Evolutionary conservation across 1,284 basidiomycete species (phyloP).

Genomic region (Rhodotorula mucilaginosa): DNA sequence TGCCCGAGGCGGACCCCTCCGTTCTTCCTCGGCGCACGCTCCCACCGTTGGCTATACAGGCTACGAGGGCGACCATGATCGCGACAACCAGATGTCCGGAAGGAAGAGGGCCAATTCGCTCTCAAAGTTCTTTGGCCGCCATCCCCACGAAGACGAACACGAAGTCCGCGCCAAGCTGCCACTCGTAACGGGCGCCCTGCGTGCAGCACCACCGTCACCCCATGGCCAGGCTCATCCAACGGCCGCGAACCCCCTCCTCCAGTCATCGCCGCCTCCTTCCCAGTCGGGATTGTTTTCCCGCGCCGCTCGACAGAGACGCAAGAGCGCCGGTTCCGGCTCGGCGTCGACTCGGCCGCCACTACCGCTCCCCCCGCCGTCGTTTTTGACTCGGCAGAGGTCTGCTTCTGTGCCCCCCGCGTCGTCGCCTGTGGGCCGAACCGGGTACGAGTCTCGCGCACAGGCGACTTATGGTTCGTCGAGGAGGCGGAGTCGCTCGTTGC

Average conservation of each 20-base stretch:
- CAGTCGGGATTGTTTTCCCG: no score
- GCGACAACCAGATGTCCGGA: no score
- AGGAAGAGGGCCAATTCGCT: not conserved
- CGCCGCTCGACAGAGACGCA: no score
- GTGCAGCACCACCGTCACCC: no score
- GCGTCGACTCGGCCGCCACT: not conserved
- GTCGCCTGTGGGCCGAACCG: not conserved
- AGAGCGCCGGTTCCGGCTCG: not conserved
- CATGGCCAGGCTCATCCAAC: no score
- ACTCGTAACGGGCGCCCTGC: not conserved
- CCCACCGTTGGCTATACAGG: no score
- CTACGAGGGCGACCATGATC: no score
- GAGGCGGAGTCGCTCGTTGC: no score
- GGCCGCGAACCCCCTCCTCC: no score
- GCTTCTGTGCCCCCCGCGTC: not conserved
- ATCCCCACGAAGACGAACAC: not conserved
- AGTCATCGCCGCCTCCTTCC: no score
- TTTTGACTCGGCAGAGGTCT: not conserved
- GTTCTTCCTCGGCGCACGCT: no score
- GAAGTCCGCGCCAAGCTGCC: not conserved
- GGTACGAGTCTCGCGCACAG: not conserved
- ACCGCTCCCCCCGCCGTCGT: not conserved
- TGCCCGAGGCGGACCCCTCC: no score
- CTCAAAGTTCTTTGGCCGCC: not conserved
- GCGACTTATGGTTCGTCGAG: not conserved